phyloP scores from a whole-genome alignment of 2,329 filamentous ascomycete species.

The Fusarium verrucosum region DNA sequence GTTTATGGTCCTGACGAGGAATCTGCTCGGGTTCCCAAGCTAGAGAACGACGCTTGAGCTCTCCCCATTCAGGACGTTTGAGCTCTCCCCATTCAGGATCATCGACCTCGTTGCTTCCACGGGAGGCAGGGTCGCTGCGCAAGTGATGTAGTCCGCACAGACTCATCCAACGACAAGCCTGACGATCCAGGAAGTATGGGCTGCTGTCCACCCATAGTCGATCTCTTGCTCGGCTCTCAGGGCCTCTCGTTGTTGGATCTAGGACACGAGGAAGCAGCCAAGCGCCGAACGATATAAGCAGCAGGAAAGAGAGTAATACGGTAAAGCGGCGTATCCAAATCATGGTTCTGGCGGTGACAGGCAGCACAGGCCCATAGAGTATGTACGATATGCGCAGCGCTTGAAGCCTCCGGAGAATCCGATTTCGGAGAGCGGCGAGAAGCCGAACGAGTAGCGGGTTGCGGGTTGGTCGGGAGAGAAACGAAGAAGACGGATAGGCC shows the following conservation, averaged over 20 bases:
- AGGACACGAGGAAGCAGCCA: conserved; percentile 64
- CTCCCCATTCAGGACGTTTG: conserved; percentile 46
- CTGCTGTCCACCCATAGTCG: conserved; percentile 75
- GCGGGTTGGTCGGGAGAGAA: conserved; percentile 3
- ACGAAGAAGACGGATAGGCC: conserved; percentile 37
- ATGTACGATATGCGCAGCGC: conserved; percentile 4
- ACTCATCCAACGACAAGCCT: conserved; percentile 80
- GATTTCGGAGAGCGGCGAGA: conserved; percentile 14
- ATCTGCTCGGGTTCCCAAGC: conserved; percentile 44
- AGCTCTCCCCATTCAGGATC: conserved; percentile 47
- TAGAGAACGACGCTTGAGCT: conserved; percentile 41
- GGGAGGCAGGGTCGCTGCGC: conserved; percentile 64
- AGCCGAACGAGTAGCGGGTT: conserved; percentile 6
- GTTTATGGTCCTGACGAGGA: conserved; percentile 47
- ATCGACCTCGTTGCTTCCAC: conserved; percentile 44
- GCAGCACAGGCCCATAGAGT: conserved; percentile 9
- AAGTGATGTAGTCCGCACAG: conserved; percentile 83
- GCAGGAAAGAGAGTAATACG: conserved; percentile 52
- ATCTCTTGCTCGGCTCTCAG: conserved; percentile 70
- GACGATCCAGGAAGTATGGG: conserved; percentile 77
- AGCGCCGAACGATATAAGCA: conserved; percentile 58
- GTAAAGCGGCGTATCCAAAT: conserved; percentile 58
- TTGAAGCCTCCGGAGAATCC: not conserved
- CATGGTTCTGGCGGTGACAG: conserved; percentile 47
- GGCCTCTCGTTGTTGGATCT: conserved; percentile 70